phyloP scores from a whole-genome alignment of 2,329 filamentous ascomycete species.

The Sarocladium oryzae region DNA sequence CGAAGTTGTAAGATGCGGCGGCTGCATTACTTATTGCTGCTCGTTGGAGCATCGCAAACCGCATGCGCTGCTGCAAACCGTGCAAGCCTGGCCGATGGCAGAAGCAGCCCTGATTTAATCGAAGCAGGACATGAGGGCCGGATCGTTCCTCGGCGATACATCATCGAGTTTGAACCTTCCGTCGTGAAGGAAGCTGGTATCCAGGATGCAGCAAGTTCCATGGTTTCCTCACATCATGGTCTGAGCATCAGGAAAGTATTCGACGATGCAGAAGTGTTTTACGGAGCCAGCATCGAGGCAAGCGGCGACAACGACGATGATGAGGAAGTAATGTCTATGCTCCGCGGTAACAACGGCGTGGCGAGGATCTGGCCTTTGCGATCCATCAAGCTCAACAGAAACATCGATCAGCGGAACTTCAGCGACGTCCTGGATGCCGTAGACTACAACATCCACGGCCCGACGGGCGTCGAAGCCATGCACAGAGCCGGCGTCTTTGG shows the following conservation, averaged over 20 bases:
- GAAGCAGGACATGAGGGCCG: too few relatives aligned
- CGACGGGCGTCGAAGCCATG: slow-evolving; percentile 19
- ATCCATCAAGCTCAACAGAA: not conserved
- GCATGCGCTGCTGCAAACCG: too few relatives aligned
- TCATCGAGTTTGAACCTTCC: too few relatives aligned
- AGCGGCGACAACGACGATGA: too few relatives aligned
- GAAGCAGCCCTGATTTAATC: too few relatives aligned
- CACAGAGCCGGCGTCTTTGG: slow-evolving; percentile 19
- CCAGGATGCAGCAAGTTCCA: not conserved
- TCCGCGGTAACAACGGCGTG: slow-evolving; percentile 14
- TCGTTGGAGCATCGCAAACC: too few relatives aligned
- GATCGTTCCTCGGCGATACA: too few relatives aligned
- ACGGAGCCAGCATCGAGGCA: slow-evolving; percentile 17
- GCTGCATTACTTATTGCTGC: too few relatives aligned
- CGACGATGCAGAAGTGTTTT: slow-evolving; percentile 15
- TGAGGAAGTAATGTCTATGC: slow-evolving; percentile 14
- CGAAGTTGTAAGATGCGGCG: too few relatives aligned
- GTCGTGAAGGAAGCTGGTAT: not conserved
- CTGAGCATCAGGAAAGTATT: slow-evolving; percentile 11
- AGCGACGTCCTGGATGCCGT: slow-evolving; percentile 5
- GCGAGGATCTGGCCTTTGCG: slow-evolving; percentile 16
- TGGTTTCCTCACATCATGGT: not conserved
- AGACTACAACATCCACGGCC: slow-evolving; percentile 19
- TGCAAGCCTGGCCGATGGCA: too few relatives aligned
- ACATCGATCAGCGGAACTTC: not conserved